phyloP scores from a whole-genome alignment of 2,329 filamentous ascomycete species.

The Colletotrichum godetiae region DNA sequence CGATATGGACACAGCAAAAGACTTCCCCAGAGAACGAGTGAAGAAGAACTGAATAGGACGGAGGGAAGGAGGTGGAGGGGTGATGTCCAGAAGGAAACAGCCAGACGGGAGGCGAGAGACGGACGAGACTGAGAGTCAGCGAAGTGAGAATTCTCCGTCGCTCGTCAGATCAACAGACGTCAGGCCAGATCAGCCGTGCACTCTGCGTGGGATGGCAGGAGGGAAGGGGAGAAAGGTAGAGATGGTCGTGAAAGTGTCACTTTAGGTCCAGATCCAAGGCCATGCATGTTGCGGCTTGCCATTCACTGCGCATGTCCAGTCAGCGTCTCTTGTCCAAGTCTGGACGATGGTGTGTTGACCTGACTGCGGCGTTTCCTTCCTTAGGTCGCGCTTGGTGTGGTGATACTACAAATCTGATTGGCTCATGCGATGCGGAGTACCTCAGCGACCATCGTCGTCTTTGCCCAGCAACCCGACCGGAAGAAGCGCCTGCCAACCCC shows the following conservation, averaged over 20 bases:
- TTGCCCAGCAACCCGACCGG: constrained; percentile 34
- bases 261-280: constrained; percentile 4
- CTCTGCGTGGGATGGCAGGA: constrained; percentile 20
- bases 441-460: constrained; percentile 13
- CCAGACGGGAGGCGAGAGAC: neutral
- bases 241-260: constrained; percentile 31
- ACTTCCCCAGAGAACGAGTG: neutral
- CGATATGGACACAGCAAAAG: neutral
- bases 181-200: constrained; percentile 3
- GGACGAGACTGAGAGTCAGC: neutral
- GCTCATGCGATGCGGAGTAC: constrained; percentile 21
- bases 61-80: neutral
- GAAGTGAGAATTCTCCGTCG: neutral
- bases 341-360: constrained; percentile 11
- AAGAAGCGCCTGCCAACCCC: constrained; percentile 25
- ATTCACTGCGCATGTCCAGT: neutral
- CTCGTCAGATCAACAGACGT: neutral
- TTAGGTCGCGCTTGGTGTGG: constrained; percentile 19
- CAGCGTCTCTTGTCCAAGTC: neutral
- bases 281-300: neutral
- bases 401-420: constrained; percentile 27
- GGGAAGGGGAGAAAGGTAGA: neutral
- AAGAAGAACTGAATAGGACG: neutral
- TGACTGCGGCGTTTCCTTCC: neutral
- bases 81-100: too few relatives aligned